Base-by-base conservation (phyloP, 108 stramenopile genomes). In the Nannochloropsis granulata region DNA sequence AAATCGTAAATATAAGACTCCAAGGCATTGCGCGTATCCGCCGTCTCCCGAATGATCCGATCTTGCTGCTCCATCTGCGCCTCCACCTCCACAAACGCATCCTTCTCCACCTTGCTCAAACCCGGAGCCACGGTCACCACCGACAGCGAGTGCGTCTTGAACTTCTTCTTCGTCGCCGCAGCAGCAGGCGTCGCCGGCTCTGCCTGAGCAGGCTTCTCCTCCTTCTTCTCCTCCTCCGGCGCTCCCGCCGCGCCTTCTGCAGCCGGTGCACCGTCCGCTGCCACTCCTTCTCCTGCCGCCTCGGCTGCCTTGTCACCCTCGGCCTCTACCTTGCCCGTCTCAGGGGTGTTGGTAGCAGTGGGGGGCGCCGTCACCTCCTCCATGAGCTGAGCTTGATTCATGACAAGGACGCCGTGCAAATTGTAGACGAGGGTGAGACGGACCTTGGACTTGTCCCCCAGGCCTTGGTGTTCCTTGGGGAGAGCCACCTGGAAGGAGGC, bases 1-100 rank as follows among this genome's bases (percentile, higher is more conserved):
- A 98, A 96, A 83, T 91, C 90, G 91, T 98, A 99, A 83, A 99
- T 95, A 94, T 98, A 99, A 12, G 94, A 92, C 87, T 99, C 99
- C 25, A 99, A 91, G 86, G 98, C 97, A 88, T 99, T 99, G 44
- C 97, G 93, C 92, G 93, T 97, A 87, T 97, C 97, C 19, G 95
- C 88, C 12, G 98, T 99, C 90, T 97, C 97, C 25, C 89, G 85
- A n/a, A 98, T 90, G 82, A 98, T 83, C 25, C 94, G 93, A 88
- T 99, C 98, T 84, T 91, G 89, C 89, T 92, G 92, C 44, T 93
- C 86, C 95, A 97, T 95, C 19, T 87, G 90, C 1, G 94, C 94
- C 91, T 97, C 98, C 19, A 81, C 86, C 81, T 95, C 95, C 79
- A 82, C 82, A 25, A 43, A 25, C 25, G 82, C 45, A 42, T 82